Evolutionary conservation across 2,329 filamentous ascomycete species (phyloP).

Genomic region (Pestalotiopsis sp.): DNA sequence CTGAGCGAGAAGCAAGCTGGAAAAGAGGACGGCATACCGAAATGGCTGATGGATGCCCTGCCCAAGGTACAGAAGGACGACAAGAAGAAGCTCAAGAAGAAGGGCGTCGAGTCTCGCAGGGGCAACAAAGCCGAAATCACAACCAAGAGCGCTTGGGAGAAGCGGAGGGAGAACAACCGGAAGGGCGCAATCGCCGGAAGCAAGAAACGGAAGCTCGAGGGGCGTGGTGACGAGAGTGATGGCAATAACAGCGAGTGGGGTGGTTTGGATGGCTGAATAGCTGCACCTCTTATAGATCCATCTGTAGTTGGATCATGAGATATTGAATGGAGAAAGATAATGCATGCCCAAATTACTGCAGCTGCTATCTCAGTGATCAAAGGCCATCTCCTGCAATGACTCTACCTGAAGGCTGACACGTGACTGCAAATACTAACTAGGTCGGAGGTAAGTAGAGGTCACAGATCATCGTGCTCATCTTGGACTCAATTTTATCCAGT

Average conservation of each 20-base stretch:
- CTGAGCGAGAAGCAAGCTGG: conserved; percentile 75
- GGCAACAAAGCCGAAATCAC: conserved; percentile 71
- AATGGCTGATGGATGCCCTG: conserved; percentile 87
- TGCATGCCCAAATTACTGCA: too few species aligned
- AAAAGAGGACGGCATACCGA: conserved; percentile 65
- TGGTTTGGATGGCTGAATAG: conserved; percentile 49
- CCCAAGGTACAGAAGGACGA: conserved; percentile 84
- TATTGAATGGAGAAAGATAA: neutral
- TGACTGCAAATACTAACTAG: too few species aligned
- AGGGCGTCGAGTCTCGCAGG: conserved; percentile 71
- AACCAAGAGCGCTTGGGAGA: conserved; percentile 78
- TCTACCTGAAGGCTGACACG: too few species aligned
- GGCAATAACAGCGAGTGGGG: conserved; percentile 45
- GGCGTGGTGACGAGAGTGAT: conserved; percentile 30
- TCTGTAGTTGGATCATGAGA: conserved; percentile 30
- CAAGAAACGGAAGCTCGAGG: conserved; percentile 53
- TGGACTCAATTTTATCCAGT: too few species aligned
- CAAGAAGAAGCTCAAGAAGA: conserved; percentile 78
- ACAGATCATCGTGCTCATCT: too few species aligned
- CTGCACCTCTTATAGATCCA: conserved; percentile 35
- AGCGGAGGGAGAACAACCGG: conserved; percentile 68
- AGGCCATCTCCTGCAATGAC: too few species aligned
- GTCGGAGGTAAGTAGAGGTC: too few species aligned
- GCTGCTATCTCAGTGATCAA: too few species aligned
- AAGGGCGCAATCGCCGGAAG: conserved; percentile 65